A percentile compares a stretch with the other conserved stretches of the same genome.
Conservation (phyloP, 768 basidiomycete genomes). For the Boletus bicolor region DNA sequence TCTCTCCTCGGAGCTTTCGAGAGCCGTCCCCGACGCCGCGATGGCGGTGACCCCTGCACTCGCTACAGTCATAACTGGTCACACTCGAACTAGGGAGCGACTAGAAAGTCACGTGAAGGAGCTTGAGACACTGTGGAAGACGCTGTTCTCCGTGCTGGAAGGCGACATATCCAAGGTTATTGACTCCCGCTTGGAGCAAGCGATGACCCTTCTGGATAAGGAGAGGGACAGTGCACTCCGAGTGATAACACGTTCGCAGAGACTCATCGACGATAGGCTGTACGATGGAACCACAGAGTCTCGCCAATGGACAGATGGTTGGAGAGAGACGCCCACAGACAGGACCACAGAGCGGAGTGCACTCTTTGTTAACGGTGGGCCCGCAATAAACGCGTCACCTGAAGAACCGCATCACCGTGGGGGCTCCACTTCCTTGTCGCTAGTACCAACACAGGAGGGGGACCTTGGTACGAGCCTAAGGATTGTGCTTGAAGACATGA, state of each 20-base stretch:
- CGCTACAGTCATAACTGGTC: constrained; percentile 41
- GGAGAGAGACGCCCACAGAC: constrained; percentile 15
- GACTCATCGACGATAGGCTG: background rate
- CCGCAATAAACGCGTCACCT: constrained; percentile 2
- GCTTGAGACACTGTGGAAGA: constrained; percentile 46
- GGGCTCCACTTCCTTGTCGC: constrained; percentile 9
- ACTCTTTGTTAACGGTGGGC: constrained; percentile 7
- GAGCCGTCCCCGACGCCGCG: constrained; percentile 41
- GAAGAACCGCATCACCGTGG: constrained; percentile 14
- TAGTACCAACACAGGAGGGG: constrained; percentile 17
- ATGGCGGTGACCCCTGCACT: constrained; percentile 44
- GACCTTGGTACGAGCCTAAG: constrained; percentile 27
- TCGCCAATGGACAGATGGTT: constrained; percentile 11
- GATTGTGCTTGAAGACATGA: constrained; percentile 44
- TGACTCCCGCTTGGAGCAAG: constrained; percentile 29
- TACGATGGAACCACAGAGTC: constrained; percentile 6
- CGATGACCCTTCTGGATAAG: constrained; percentile 33
- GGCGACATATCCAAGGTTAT: constrained; percentile 41
- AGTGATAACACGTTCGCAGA: constrained; percentile 21
- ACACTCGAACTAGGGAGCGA: constrained; percentile 42
- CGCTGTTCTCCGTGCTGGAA: constrained; percentile 41
- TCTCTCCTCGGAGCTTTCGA: constrained; percentile 46
- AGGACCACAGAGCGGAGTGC: constrained; percentile 11
- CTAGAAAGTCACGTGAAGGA: constrained; percentile 38
- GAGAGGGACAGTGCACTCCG: constrained; percentile 29